These are phyloP conservation scores for Phytophthora macrochlamydospora DNA, from an alignment of 352 stramenopile genomes.

Conservation along the genomic window DNA sequence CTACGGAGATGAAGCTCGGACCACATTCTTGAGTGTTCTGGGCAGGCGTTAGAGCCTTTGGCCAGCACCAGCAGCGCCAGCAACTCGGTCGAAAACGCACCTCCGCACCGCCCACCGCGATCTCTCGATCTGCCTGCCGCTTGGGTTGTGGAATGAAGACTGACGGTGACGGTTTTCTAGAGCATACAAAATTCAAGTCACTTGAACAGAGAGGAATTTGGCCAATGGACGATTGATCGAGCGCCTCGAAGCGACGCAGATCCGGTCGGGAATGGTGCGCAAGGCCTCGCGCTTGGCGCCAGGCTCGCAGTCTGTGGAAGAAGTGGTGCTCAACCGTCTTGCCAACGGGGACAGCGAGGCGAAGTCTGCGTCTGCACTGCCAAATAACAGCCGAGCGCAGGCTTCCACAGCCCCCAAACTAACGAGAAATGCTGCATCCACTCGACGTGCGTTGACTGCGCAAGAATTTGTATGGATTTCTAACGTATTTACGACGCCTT, in stretches of 20 bases:
- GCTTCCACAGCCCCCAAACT: slow-evolving; percentile 9
- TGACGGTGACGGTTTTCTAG: background rate
- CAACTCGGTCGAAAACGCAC: background rate
- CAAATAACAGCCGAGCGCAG: slow-evolving; percentile 3
- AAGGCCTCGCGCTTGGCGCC: slow-evolving; percentile 61
- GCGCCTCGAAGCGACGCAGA: slow-evolving; percentile 20
- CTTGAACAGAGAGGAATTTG: background rate
- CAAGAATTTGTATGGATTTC: background rate
- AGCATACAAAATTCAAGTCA: background rate
- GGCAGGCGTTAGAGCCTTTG: background rate
- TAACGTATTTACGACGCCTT: background rate
- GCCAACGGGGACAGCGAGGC: slow-evolving; percentile 22
- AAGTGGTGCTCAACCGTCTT: slow-evolving; percentile 65
- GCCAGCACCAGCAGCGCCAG: background rate
- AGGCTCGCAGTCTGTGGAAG: slow-evolving; percentile 65
- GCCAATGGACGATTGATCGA: too few species aligned
- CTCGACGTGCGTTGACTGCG: slow-evolving; percentile 7
- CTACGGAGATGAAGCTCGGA: background rate
- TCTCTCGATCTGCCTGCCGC: background rate
- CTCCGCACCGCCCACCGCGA: background rate
- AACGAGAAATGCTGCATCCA: background rate
- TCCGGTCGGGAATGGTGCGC: slow-evolving; percentile 49
- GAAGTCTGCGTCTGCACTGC: slow-evolving; percentile 8
- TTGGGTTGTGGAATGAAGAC: background rate
- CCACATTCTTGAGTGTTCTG: background rate